These are phyloP conservation scores for Pyrenochaeta sp. DNA, from an alignment of 2,329 filamentous ascomycete species.

Conservation along the genomic window DNA sequence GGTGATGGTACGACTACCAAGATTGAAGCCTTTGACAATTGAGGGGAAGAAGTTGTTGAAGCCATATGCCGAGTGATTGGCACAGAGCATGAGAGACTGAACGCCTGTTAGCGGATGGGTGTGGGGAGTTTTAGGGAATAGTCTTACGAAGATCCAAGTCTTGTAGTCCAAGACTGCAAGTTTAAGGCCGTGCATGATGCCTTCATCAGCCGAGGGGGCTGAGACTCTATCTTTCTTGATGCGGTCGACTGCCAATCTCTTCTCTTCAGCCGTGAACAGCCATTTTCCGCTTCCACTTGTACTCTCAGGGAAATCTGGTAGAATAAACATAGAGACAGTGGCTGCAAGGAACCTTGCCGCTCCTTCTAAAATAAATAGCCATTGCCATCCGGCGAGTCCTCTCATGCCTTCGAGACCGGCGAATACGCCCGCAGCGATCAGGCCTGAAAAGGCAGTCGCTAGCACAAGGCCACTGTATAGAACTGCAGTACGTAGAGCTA, in stretches of 20 bases:
- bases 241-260: conserved; percentile 4
- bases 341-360: conserved; percentile 1
- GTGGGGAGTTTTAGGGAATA: background rate
- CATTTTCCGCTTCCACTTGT: conserved; percentile 5
- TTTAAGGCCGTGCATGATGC: conserved; percentile 10
- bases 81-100: conserved; percentile 14
- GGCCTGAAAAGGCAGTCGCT: conserved; percentile 51
- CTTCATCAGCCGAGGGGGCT: conserved; percentile 3
- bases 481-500: conserved; percentile 40
- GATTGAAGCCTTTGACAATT: conserved; percentile 16
- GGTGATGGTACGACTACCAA: conserved; percentile 15
- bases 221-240: conserved; percentile 4
- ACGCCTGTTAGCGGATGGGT: background rate
- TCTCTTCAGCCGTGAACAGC: conserved; percentile 12
- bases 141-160: conserved; percentile 11
- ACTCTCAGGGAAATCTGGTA: conserved; percentile 10
- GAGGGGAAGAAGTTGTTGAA: conserved; percentile 11
- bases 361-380: conserved; percentile 5
- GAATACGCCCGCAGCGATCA: conserved; percentile 50
- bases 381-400: conserved; percentile 44
- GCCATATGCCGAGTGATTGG: conserved; percentile 10
- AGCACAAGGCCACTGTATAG: conserved; percentile 51
- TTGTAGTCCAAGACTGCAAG: conserved; percentile 14
- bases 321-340: conserved; percentile 5
- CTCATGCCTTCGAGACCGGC: conserved; percentile 23